These are phyloP conservation scores for Mycocentrospora acerina DNA, from an alignment of 2,329 filamentous ascomycete genomes.

Conservation along the genomic window DNA sequence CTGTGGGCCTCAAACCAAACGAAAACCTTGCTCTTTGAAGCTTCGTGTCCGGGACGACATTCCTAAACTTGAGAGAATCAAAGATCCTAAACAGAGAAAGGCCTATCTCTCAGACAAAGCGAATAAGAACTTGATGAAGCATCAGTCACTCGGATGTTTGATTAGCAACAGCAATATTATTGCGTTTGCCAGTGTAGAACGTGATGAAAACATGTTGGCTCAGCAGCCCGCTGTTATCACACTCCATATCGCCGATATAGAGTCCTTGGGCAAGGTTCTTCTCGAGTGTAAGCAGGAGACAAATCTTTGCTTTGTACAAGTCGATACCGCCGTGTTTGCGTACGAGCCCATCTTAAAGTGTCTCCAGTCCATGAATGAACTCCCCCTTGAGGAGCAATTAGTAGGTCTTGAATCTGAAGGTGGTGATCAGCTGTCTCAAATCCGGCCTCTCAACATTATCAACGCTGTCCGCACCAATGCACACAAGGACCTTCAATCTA, in stretches of 20 bases:
- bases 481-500: constrained; percentile 18
- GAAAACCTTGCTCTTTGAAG: constrained; percentile 40
- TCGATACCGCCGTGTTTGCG: constrained; percentile 68
- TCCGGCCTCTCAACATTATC: constrained; percentile 28
- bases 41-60: constrained; percentile 50
- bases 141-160: constrained; percentile 64
- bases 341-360: constrained; percentile 66
- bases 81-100: constrained; percentile 41
- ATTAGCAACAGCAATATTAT: constrained; percentile 54
- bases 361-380: constrained; percentile 56
- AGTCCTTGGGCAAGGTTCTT: constrained; percentile 52
- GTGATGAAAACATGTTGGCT: constrained; percentile 52
- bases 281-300: constrained; percentile 22
- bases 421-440: constrained; percentile 21
- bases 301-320: constrained; percentile 55
- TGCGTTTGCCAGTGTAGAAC: constrained; percentile 61
- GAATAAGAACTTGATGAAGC: constrained; percentile 56
- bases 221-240: constrained; percentile 50
- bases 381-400: constrained; percentile 59
- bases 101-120: constrained; percentile 47
- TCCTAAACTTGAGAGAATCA: constrained; percentile 42
- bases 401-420: constrained; percentile 37
- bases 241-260: constrained; percentile 54
- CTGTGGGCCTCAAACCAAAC: constrained; percentile 33
- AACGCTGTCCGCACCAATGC: constrained; percentile 18